phyloP scores from a whole-genome alignment of 2,329 filamentous ascomycete genomes.

The Trematosphaeria pertusa region DNA sequence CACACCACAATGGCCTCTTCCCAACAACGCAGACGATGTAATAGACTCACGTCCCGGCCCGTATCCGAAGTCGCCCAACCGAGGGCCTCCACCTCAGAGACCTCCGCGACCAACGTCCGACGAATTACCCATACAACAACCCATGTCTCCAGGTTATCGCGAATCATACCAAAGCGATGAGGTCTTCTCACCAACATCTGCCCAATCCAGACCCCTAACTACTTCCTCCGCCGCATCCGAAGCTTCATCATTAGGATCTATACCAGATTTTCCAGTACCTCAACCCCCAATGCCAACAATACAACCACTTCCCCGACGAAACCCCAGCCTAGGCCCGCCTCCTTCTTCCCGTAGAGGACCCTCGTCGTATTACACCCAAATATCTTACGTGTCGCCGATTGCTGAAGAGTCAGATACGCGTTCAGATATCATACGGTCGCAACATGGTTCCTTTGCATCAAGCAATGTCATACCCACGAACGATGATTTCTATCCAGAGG shows the following conservation, averaged over 20 bases:
- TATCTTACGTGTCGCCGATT: slow-evolving; percentile 57
- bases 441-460: slow-evolving; percentile 55
- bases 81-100: slow-evolving; percentile 50
- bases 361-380: slow-evolving; percentile 57
- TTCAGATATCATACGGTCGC: slow-evolving; percentile 50
- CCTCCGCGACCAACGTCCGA: slow-evolving; percentile 49
- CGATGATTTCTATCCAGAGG: slow-evolving; percentile 50
- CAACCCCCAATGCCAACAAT: slow-evolving; percentile 41
- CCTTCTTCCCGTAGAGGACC: slow-evolving; percentile 57
- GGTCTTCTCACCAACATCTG: slow-evolving; percentile 39
- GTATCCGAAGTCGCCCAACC: slow-evolving; percentile 33
- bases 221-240: slow-evolving; percentile 48
- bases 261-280: slow-evolving; percentile 52
- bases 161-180: slow-evolving; percentile 42
- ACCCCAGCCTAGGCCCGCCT: slow-evolving; percentile 56
- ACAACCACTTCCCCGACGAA: slow-evolving; percentile 45
- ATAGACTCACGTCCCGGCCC: slow-evolving; percentile 31
- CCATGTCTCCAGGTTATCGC: slow-evolving; percentile 29
- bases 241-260: slow-evolving; percentile 48
- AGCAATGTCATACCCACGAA: slow-evolving; percentile 57
- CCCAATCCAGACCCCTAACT: slow-evolving; percentile 44
- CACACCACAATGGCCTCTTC: slow-evolving; percentile 56
- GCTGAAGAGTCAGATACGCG: slow-evolving; percentile 56
- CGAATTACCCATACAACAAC: slow-evolving; percentile 41
- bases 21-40: slow-evolving; percentile 40